Percentiles rank a stretch among this genome's conserved stretches.
Evolutionary conservation across 495 filamentous ascomycete species (phyloP).

Genomic region (Penicillium robsamsonii): DNA sequence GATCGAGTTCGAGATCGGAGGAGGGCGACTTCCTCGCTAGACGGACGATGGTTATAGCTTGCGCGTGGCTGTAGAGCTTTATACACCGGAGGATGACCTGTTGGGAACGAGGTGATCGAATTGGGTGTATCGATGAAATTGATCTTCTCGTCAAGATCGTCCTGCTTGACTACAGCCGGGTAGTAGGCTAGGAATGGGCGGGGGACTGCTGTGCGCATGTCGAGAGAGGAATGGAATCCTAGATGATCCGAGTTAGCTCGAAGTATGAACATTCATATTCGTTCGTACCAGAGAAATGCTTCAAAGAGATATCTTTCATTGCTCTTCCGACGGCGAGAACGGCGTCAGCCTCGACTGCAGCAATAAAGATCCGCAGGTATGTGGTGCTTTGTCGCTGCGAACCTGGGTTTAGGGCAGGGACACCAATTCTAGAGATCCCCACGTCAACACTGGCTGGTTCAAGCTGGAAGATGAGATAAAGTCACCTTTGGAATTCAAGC

Average conservation of each 20-base stretch:
- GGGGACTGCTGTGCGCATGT: constrained; percentile 32
- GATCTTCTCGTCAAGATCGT: constrained; percentile 24
- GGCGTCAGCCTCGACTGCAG: constrained; percentile 9
- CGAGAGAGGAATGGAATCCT: constrained; percentile 32
- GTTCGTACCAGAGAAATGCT: constrained; percentile 33
- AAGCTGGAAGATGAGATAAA: not conserved
- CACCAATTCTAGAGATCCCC: constrained; percentile 21
- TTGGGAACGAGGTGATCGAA: constrained; percentile 9
- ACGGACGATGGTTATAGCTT: constrained; percentile 17
- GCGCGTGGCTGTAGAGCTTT: constrained; percentile 15
- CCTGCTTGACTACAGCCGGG: constrained; percentile 30
- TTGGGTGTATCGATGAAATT: constrained; percentile 13
- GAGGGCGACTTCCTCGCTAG: not conserved
- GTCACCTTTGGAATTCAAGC: constrained; percentile 31
- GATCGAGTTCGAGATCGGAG: not conserved
- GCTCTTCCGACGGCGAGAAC: constrained; percentile 20
- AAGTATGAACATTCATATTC: not conserved
- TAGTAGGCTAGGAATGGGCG: constrained; percentile 34
- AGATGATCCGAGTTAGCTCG: not conserved
- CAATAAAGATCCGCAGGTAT: constrained; percentile 32
- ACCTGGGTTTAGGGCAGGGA: constrained; percentile 21
- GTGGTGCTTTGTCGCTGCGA: constrained; percentile 30
- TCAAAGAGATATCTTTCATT: constrained; percentile 26
- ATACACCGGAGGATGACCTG: constrained; percentile 22
- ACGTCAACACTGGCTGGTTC: not conserved